Evolutionary conservation across 2,329 filamentous ascomycete species (phyloP), one percentile per base, ranked within the genome.

Genomic region (Plenodomus lindquistii): DNA sequence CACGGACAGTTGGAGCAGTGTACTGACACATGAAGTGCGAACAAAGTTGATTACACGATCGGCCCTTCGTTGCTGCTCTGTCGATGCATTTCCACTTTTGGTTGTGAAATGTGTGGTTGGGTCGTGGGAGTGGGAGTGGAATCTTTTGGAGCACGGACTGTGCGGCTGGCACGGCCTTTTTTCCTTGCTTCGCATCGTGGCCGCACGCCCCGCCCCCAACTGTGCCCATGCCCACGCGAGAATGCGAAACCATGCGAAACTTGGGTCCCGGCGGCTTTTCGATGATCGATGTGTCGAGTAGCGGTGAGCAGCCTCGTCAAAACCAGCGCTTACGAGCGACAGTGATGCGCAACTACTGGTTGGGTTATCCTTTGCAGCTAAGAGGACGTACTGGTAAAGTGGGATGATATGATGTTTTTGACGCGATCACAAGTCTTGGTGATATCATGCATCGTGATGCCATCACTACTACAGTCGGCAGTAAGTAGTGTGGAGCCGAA

Each of bases 361-460:
- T 36, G 44, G 43, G 44, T 34, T 37, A 18, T 40, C 31, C 19
- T 48, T 27, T 20, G 24, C 37, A 38, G 27, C 27, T 31, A 11
- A 31, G 27, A 15, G 31, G 37, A 27, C 9, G 15, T 18, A 18
- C 41, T 42, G 44, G 38, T n/a, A 44, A 20, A 35, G 43, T 40
- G 41, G 40, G 35, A 48, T 37, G 21, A 34, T 13, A 21, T 20
- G 36, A 38, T 45, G 50, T 22, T 40, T 47, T 40, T 17, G 43
- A 38, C 42, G 35, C 27, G 27, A 46, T 48, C 40, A 21, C 36
- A 48, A 34, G 44, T 36, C 38, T 17, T 17, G 35, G 37, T 63
- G 59, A 65, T 61, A 57, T 64, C 59, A 65, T 55, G 41, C 37
- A 62, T 62, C 54, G 56, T 55, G 56, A 56, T 59, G 45, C 36